A percentile compares a stretch with the other conserved stretches of the same genome.
These are phyloP conservation scores for Suillus alpinus DNA, from an alignment of 768 basidiomycete species.

Conservation along the genomic window DNA sequence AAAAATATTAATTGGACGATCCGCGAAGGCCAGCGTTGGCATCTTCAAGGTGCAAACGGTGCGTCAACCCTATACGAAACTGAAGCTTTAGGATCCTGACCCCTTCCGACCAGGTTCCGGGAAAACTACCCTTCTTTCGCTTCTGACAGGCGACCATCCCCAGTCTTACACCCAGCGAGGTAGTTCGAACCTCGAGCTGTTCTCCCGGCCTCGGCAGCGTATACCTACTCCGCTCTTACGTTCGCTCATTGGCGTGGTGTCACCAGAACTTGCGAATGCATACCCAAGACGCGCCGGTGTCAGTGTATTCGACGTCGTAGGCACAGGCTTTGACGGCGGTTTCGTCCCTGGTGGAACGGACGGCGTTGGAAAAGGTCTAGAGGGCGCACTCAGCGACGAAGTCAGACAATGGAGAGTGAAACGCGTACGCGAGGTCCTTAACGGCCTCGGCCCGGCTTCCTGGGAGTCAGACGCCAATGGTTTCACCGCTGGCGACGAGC, in stretches of 20 bases:
- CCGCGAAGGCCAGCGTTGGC: slow-evolving; percentile 81
- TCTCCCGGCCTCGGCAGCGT: slow-evolving; percentile 57
- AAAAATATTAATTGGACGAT: slow-evolving; percentile 81
- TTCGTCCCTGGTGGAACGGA: slow-evolving; percentile 53
- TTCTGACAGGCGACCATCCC: slow-evolving; percentile 93
- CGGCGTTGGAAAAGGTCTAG: slow-evolving; percentile 47
- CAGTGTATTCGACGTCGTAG: slow-evolving; percentile 76
- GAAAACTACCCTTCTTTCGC: slow-evolving; percentile 88
- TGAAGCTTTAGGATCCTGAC: background rate
- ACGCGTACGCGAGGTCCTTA: slow-evolving; percentile 57
- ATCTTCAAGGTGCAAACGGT: slow-evolving; percentile 89
- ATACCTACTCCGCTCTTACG: slow-evolving; percentile 70
- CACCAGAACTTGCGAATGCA: slow-evolving; percentile 88
- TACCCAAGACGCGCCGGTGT: slow-evolving; percentile 75
- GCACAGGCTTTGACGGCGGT: slow-evolving; percentile 86
- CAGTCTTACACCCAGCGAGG: slow-evolving; percentile 79
- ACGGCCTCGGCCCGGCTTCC: slow-evolving; percentile 56
- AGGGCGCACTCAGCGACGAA: slow-evolving; percentile 32
- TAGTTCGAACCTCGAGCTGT: slow-evolving; percentile 49
- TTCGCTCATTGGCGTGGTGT: slow-evolving; percentile 71
- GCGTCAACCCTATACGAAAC: slow-evolving; percentile 12
- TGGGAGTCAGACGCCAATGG: slow-evolving; percentile 35
- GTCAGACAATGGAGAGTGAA: slow-evolving; percentile 38
- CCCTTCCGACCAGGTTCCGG: slow-evolving; percentile 63
- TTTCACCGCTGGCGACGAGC: background rate